Conservation (phyloP, 2,329 filamentous ascomycete species). For the Colletotrichum chlorophyti region DNA sequence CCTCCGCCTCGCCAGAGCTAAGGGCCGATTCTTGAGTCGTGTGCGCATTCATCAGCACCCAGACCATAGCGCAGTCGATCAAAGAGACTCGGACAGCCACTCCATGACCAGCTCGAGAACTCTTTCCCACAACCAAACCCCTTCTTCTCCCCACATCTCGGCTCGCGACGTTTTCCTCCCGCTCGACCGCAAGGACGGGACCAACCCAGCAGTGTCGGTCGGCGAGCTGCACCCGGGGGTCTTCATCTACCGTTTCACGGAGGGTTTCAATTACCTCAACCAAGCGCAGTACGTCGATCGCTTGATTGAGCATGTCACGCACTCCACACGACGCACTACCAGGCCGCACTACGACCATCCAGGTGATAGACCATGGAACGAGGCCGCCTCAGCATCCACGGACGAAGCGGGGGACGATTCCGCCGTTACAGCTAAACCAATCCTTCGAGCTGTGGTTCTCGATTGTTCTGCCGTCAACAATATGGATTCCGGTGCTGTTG, state of each 20-base stretch:
- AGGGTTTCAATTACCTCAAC: constrained; percentile 65
- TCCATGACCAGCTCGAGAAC: constrained; percentile 20
- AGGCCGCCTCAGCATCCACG: constrained; percentile 44
- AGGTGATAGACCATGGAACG: constrained; percentile 60
- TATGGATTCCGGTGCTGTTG: constrained; percentile 63
- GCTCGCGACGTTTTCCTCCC: constrained; percentile 50
- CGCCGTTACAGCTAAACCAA: constrained; percentile 36
- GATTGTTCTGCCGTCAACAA: constrained; percentile 64
- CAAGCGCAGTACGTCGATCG: constrained; percentile 57
- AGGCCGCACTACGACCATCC: constrained; percentile 15
- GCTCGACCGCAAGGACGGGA: constrained; percentile 55
- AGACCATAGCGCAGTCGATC: constrained; percentile 24
- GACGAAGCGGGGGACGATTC: not conserved
- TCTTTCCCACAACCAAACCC: not conserved
- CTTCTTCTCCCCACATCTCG: not conserved
- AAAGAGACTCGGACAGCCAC: not conserved
- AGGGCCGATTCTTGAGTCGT: constrained; percentile 52
- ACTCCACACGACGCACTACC: constrained; percentile 45
- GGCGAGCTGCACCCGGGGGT: constrained; percentile 59
- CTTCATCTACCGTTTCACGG: constrained; percentile 61
- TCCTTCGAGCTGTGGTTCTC: constrained; percentile 60
- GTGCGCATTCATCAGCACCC: constrained; percentile 31
- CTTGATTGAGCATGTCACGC: constrained; percentile 50
- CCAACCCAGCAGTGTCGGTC: constrained; percentile 54
- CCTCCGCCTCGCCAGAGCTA: constrained; percentile 51